phyloP scores from a whole-genome alignment of 1,284 basidiomycete species.

The Megacollybia platyphylla region DNA sequence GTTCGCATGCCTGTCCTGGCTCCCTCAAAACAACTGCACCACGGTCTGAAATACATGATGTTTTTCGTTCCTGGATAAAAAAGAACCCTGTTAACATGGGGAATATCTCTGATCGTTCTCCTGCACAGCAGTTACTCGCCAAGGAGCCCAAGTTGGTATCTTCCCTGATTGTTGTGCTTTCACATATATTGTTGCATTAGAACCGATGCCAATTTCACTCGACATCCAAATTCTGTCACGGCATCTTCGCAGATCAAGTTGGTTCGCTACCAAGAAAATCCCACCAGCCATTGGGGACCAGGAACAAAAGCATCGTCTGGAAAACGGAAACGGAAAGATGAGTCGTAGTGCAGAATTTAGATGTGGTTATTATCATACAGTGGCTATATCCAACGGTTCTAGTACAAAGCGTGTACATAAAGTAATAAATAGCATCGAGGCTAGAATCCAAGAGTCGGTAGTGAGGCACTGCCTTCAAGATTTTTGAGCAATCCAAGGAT shows the following conservation, averaged over 20 bases:
- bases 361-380: too few relatives aligned
- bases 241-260: conserved; percentile 57
- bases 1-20: conserved; percentile 83
- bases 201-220: conserved; percentile 58
- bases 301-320: conserved; percentile 42
- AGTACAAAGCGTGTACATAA: too few relatives aligned
- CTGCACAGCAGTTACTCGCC: conserved; percentile 48
- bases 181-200: conserved; percentile 22
- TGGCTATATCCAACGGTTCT: too few relatives aligned
- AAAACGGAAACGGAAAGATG: conserved; percentile 19
- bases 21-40: conserved; percentile 87
- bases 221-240: conserved; percentile 53
- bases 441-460: background rate
- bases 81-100: conserved; percentile 74
- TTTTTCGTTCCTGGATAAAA: conserved; percentile 78
- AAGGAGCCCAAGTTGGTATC: conserved; percentile 54
- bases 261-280: conserved; percentile 88
- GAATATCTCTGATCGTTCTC: conserved; percentile 62
- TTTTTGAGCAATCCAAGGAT: conserved; percentile 48
- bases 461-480: background rate
- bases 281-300: conserved; percentile 84
- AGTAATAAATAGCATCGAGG: too few relatives aligned
- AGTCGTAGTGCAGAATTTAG: background rate
- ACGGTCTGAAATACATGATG: conserved; percentile 64
- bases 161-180: background rate